Evolutionary conservation across 495 filamentous ascomycete genomes (phyloP).

Genomic region (Aspergillus coremiiformis): DNA sequence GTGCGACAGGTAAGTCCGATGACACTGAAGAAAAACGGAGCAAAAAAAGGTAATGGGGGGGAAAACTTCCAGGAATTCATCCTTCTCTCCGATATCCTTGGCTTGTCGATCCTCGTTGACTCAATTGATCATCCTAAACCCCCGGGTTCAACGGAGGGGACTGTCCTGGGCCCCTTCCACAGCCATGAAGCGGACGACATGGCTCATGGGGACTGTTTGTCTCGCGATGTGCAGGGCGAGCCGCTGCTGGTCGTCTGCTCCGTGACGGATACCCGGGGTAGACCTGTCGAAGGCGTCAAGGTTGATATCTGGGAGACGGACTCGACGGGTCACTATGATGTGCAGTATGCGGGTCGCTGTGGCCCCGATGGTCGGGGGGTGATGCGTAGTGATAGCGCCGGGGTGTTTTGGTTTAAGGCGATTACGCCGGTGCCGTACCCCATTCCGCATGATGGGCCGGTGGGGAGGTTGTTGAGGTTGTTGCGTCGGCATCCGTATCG

Average conservation of each 20-base stretch:
- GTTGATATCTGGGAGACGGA: constrained; percentile 96
- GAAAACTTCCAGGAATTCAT: too few species aligned
- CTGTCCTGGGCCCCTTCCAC: constrained; percentile 90
- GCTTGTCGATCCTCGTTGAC: constrained; percentile 84
- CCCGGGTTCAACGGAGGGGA: constrained; percentile 66
- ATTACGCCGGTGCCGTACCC: constrained; percentile 85
- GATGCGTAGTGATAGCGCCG: constrained; percentile 61
- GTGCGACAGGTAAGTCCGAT: constrained; percentile 52
- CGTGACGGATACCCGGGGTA: constrained; percentile 59
- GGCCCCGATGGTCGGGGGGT: constrained; percentile 76
- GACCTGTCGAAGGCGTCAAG: constrained; percentile 61
- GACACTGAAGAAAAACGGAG: background rate
- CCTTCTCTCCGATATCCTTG: constrained; percentile 84
- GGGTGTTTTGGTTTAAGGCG: constrained; percentile 81
- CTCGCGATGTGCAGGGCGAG: constrained; percentile 49
- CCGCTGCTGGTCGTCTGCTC: constrained; percentile 73
- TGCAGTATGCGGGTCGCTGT: constrained; percentile 64
- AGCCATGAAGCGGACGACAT: constrained; percentile 74
- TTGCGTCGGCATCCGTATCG: constrained; percentile 72
- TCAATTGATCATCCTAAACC: constrained; percentile 89
- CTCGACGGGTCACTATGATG: constrained; percentile 78
- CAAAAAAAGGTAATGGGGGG: too few species aligned
- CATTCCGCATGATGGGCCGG: constrained; percentile 84
- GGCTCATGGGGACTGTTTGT: constrained; percentile 58
- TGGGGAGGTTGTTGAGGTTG: constrained; percentile 65